These are phyloP conservation scores for Citrus unshiu DNA, from an alignment of 345 rosid species.

Conservation along the genomic window DNA sequence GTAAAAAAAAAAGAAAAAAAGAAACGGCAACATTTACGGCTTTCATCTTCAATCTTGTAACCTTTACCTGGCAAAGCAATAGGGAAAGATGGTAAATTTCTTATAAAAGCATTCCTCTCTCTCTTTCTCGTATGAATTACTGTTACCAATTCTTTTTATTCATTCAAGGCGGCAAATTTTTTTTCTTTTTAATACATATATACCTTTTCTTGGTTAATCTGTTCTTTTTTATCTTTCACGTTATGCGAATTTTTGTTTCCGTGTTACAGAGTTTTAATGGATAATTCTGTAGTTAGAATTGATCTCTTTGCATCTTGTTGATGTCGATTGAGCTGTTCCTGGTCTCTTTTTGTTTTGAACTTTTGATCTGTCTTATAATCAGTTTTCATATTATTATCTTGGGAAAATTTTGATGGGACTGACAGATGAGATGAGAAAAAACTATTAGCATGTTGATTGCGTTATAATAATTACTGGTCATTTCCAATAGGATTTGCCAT, in stretches of 20 bases:
- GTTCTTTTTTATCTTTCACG: not conserved
- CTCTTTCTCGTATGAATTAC: not conserved
- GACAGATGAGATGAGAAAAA: not conserved
- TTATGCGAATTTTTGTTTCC: too few species aligned
- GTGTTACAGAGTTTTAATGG: not conserved
- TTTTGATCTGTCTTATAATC: not conserved
- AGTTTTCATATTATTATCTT: too few species aligned
- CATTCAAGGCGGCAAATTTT: not conserved
- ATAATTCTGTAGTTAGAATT: not conserved
- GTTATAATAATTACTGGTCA: not conserved
- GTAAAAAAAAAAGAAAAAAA: not conserved
- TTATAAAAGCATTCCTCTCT: too few species aligned
- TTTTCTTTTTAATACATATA: too few species aligned
- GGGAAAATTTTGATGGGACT: not conserved
- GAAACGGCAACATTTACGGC: not conserved
- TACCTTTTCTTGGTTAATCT: not conserved
- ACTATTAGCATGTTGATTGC: not conserved
- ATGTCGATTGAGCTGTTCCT: not conserved
- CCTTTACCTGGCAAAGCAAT: not conserved
- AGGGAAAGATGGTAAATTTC: not conserved
- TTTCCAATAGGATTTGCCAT: not conserved
- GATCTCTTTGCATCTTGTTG: not conserved
- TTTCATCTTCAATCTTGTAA: not conserved
- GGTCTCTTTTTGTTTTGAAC: not conserved
- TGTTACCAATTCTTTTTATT: not conserved